These are phyloP conservation scores for Ulota crispa DNA, from an alignment of 225 moss, liverwort and hornwort species.

Conservation along the genomic window DNA sequence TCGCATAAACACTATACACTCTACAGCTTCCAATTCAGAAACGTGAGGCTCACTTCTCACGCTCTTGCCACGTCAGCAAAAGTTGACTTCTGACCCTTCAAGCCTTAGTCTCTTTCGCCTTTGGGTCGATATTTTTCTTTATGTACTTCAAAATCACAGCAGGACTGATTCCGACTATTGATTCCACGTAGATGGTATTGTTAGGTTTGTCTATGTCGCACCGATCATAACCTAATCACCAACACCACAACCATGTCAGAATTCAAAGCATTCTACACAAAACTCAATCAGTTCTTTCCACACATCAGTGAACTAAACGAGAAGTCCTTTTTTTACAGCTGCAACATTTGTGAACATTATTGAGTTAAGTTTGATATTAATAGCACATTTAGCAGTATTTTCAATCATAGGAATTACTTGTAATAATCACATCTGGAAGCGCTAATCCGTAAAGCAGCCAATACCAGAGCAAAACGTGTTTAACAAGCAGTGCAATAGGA, in stretches of 20 bases:
- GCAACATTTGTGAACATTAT: too few relatives aligned
- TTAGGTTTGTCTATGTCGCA: background rate
- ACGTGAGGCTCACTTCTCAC: background rate
- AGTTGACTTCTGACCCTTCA: background rate
- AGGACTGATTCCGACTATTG: background rate
- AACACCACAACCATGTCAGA: background rate
- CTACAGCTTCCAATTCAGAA: background rate
- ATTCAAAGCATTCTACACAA: background rate
- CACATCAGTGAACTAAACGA: background rate
- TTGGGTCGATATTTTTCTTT: background rate
- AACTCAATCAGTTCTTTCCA: background rate
- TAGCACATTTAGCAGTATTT: too few relatives aligned
- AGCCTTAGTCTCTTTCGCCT: background rate
- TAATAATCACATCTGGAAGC: too few relatives aligned
- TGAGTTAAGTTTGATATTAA: too few relatives aligned
- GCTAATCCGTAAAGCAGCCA: too few relatives aligned
- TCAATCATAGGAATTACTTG: too few relatives aligned
- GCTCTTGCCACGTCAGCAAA: background rate
- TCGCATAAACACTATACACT: background rate
- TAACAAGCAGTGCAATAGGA: background rate
- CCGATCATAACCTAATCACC: background rate
- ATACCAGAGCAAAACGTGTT: background rate
- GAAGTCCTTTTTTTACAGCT: too few relatives aligned
- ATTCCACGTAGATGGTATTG: conserved; percentile 1
- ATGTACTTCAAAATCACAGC: background rate